Evolutionary conservation across 441 rosid genomes (phyloP).

Genomic region (Eugenia klotzschiana): DNA sequence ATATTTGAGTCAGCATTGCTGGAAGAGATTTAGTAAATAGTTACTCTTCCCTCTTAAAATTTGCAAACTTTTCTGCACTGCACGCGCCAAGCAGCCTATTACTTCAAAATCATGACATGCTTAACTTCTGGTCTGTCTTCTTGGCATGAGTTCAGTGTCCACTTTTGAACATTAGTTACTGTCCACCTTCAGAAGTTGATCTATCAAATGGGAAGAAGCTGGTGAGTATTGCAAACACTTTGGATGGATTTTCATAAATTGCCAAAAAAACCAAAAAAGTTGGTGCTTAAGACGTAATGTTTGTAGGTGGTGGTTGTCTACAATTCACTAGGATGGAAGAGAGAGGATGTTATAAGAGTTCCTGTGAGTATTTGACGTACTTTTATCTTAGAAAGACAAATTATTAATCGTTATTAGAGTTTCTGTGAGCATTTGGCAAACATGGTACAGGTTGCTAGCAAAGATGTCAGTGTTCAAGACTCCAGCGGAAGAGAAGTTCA

Average conservation of each 20-base stretch:
- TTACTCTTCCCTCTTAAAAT: background rate
- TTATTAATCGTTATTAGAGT: background rate
- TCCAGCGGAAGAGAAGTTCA: slow-evolving; percentile 70
- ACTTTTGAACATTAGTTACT: slow-evolving; percentile 87
- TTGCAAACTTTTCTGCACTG: background rate
- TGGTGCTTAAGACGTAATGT: background rate
- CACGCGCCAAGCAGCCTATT: background rate
- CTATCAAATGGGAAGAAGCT: slow-evolving; percentile 51
- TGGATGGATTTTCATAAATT: slow-evolving; percentile 1
- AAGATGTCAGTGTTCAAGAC: slow-evolving; percentile 52
- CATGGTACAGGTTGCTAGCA: slow-evolving; percentile 37
- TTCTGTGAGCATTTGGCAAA: background rate
- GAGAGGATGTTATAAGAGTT: slow-evolving; percentile 68
- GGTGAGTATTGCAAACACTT: slow-evolving; percentile 31
- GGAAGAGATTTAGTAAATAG: background rate
- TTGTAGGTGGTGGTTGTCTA: slow-evolving; percentile 64
- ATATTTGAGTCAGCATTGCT: background rate
- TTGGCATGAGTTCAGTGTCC: slow-evolving; percentile 48
- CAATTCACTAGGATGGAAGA: slow-evolving; percentile 95
- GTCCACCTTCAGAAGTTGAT: slow-evolving; percentile 73
- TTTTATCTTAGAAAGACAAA: background rate
- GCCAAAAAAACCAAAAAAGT: background rate
- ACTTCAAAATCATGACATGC: background rate
- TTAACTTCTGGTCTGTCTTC: background rate
- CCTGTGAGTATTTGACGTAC: slow-evolving; percentile 44